Percentiles rank a stretch among this genome's conserved stretches.
phyloP scores from a whole-genome alignment of 2,329 filamentous ascomycete genomes.

The Penicillium palitans region DNA sequence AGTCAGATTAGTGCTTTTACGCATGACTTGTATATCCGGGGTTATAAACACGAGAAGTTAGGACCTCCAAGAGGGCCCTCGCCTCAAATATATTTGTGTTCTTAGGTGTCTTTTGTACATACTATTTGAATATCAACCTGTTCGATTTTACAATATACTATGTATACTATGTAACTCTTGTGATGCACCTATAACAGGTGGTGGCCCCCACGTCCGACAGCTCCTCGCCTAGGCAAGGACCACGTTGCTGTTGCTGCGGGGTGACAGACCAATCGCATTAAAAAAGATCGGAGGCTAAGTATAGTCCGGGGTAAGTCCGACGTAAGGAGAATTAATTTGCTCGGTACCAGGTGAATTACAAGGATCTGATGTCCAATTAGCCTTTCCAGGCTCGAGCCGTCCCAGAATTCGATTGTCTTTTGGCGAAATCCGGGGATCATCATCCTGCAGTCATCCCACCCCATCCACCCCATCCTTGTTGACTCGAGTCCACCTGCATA shows the following conservation, averaged over 20 bases:
- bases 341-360: background rate
- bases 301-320: background rate
- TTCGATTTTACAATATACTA: background rate
- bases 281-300: background rate
- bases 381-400: background rate
- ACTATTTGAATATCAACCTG: background rate
- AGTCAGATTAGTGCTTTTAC: background rate
- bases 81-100: background rate
- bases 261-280: constrained; percentile 1
- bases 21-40: background rate
- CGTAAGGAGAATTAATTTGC: background rate
- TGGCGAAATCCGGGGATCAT: background rate
- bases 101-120: background rate
- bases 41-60: background rate
- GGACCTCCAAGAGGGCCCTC: background rate
- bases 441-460: background rate
- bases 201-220: constrained; percentile 32
- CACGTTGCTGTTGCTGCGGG: constrained; percentile 23
- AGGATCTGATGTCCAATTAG: background rate
- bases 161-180: background rate
- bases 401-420: background rate
- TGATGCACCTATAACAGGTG: background rate
- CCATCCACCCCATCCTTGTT: background rate
- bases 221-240: constrained; percentile 45
- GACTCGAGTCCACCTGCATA: background rate